Evolutionary conservation across 2,329 filamentous ascomycete species (phyloP), one percentile per base, ranked within the genome.

Genomic region (Diaporthe sp.): DNA sequence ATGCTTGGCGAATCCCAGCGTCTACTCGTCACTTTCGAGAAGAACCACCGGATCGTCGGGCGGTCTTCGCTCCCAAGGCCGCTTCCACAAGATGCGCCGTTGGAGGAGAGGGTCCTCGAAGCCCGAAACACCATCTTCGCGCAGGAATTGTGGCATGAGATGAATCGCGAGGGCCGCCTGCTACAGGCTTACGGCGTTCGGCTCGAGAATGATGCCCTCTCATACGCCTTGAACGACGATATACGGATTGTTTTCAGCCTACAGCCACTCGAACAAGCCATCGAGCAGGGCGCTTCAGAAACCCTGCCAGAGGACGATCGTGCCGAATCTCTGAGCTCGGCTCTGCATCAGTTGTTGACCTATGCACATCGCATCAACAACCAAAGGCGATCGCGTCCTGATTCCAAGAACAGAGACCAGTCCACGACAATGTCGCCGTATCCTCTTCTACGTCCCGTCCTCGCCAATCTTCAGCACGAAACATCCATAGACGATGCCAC

Each of bases 61-160:
- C 87, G 86, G 72, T 90, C 88, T 15, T 81, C 83, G 42, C 81
- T 88, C 13, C 89, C 90, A 5, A 86, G 87, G 57, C 88, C 89
- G 2, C 84, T 91, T 7, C 86, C 87, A 37, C 88, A 91, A 49
- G 89, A 93, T 51, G 87, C 89, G 3, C 87, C 89, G 1, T 86
- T 96, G 12, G 91, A 95, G 78, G 88, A 91, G 42, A 89, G 92
- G 13, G 94, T 97, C 44, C 90, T 93, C 25, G 91, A 94, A 79
- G 94, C 94, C 3, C 89, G 94, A 74, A 94, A 97, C 82, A 95
- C 94, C 68, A 88, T 96, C 28, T 95, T 94, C 79, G 92, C 94
- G 39, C 93, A 96, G 81, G 97, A 99, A 82, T 86, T 99, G 2
- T 98, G 95, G 89, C 92, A 98, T 79, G 97, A 99, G 84, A 88